Percentiles rank a stretch among this genome's conserved stretches.
Conservation (phyloP, 2,329 filamentous ascomycete species). For the Arthrinium phaeospermum region DNA sequence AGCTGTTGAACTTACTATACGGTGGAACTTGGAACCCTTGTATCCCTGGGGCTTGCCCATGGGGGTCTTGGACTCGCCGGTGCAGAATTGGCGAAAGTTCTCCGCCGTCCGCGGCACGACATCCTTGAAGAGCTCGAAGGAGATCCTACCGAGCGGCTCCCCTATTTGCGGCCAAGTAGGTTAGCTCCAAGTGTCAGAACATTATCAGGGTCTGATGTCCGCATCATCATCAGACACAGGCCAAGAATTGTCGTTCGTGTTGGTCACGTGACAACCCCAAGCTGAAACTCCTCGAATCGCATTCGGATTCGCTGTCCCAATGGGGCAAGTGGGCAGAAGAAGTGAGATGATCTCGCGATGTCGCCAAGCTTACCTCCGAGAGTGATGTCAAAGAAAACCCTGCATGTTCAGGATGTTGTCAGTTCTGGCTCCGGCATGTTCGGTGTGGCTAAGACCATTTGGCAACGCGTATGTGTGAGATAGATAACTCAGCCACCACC, state of each 20-base stretch:
- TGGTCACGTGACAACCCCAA: constrained; percentile 17
- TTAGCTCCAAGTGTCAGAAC: constrained; percentile 21
- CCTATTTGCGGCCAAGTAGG: constrained; percentile 54
- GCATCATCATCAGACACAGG: neutral
- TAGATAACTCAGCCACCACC: constrained; percentile 13
- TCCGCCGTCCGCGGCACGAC: constrained; percentile 87
- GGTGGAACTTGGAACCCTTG: constrained; percentile 93
- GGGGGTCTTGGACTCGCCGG: constrained; percentile 83
- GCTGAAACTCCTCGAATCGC: neutral
- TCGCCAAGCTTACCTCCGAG: constrained; percentile 66
- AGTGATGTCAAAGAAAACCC: constrained; percentile 79
- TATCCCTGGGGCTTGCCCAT: constrained; percentile 86
- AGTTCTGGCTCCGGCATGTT: neutral
- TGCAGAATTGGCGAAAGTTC: constrained; percentile 97
- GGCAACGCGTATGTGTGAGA: constrained; percentile 6
- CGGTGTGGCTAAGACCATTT: constrained; percentile 41
- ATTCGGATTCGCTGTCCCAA: neutral
- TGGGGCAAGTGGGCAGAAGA: neutral
- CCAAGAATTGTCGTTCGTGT: neutral
- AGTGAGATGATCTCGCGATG: constrained; percentile 1
- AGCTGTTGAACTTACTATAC: constrained; percentile 69
- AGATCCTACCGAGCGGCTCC: constrained; percentile 84
- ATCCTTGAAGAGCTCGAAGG: constrained; percentile 88
- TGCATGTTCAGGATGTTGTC: constrained; percentile 30
- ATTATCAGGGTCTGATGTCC: neutral